These are phyloP conservation scores for Scedosporium minutisporum DNA, from an alignment of 2,329 filamentous ascomycete genomes.

Conservation along the genomic window DNA sequence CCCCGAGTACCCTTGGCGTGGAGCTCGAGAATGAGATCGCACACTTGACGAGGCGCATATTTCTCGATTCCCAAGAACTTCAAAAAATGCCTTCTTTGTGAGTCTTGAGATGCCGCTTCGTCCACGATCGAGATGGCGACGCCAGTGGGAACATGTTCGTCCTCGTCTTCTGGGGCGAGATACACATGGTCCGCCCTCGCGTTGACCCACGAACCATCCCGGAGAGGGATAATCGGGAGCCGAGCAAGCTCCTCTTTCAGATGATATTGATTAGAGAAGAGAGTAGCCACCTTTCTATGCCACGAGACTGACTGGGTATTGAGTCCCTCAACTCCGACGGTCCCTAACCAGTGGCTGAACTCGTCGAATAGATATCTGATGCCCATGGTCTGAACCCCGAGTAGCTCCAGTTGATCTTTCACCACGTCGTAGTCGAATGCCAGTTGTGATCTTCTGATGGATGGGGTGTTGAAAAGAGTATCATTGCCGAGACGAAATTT, in stretches of 20 bases:
- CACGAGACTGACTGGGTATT: neutral
- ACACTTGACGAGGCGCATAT: neutral
- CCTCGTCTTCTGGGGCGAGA: neutral
- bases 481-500: neutral
- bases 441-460: neutral
- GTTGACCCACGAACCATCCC: neutral
- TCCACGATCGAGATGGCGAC: neutral
- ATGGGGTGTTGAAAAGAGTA: neutral
- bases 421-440: slow-evolving; percentile 5
- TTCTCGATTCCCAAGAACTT: slow-evolving; percentile 1
- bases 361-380: neutral
- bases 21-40: neutral
- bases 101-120: neutral
- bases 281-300: neutral
- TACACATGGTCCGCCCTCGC: neutral
- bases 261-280: neutral
- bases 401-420: neutral
- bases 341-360: neutral
- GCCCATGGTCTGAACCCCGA: neutral
- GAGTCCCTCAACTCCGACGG: neutral
- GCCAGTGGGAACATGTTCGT: neutral
- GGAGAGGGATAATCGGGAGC: neutral
- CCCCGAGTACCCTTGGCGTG: neutral
- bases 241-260: neutral
- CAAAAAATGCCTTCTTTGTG: neutral